Conservation (phyloP, 257 asterid species). For the Nicotiana tabacum region DNA sequence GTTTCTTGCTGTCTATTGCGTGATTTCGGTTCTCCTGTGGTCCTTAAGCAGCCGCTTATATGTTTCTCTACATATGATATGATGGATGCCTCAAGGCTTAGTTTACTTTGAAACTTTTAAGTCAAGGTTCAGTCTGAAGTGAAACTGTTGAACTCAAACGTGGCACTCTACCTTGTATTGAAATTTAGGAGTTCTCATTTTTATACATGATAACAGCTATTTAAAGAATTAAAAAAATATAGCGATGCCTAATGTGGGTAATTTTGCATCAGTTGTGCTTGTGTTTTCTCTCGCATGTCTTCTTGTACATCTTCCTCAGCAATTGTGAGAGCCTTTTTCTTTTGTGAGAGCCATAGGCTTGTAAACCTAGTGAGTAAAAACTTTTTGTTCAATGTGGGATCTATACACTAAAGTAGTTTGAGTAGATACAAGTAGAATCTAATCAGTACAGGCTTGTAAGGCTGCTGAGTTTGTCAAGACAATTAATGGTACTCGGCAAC, state of each 20-base stretch:
- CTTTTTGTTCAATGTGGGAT: background rate
- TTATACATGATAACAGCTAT: background rate
- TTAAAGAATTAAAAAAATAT: no score
- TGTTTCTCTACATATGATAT: background rate
- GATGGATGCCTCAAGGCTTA: background rate
- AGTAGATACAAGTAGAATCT: background rate
- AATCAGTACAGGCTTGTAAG: background rate
- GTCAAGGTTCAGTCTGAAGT: background rate
- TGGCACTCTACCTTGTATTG: background rate
- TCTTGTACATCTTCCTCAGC: background rate
- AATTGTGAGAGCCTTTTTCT: background rate
- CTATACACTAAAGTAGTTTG: background rate
- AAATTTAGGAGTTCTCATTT: background rate
- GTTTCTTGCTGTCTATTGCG: background rate
- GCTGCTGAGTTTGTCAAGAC: background rate
- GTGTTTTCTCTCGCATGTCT: background rate
- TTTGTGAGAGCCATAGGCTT: background rate
- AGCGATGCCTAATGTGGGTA: background rate
- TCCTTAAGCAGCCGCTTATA: background rate
- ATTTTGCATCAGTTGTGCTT: conserved; percentile 2
- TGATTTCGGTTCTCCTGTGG: background rate
- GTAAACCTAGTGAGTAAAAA: background rate
- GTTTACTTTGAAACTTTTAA: background rate
- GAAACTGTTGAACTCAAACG: background rate
- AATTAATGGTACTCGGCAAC: no score